Evolutionary conservation across 1,139 yeast genomes (phyloP).

Genomic region (Arxiozyma slooffiae): DNA sequence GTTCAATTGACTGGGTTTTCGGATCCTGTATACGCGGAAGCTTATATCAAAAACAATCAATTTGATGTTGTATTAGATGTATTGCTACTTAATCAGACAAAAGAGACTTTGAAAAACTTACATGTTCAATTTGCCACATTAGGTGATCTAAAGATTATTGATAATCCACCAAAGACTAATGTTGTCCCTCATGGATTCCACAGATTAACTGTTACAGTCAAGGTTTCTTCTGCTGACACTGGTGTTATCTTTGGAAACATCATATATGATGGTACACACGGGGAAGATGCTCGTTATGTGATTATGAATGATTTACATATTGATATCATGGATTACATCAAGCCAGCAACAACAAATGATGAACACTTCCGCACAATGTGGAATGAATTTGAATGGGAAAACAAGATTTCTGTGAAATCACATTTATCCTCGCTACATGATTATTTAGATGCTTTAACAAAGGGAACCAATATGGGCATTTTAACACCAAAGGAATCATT

Average conservation of each 20-base stretch:
- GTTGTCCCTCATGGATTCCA: constrained; percentile 96
- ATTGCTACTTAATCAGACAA: constrained; percentile 87
- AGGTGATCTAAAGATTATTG: constrained; percentile 92
- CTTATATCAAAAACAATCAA: constrained; percentile 88
- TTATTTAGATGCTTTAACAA: constrained; percentile 67
- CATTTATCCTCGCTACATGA: constrained; percentile 56
- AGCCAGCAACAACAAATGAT: constrained; percentile 86
- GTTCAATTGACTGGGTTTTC: constrained; percentile 94
- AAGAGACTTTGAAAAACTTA: constrained; percentile 78
- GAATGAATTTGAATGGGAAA: constrained; percentile 99
- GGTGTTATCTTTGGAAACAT: constrained; percentile 96
- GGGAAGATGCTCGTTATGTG: constrained; percentile 81
- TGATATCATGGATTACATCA: constrained; percentile 94
- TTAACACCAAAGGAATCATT: constrained; percentile 78
- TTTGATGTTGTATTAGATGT: constrained; percentile 94
- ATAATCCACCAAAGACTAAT: constrained; percentile 85
- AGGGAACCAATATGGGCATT: constrained; percentile 88
- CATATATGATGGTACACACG: constrained; percentile 91
- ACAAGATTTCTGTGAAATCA: constrained; percentile 84
- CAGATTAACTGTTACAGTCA: constrained; percentile 77
- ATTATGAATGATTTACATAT: constrained; percentile 91
- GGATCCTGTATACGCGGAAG: constrained; percentile 97
- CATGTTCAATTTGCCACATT: constrained; percentile 93
- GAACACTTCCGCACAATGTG: constrained; percentile 93
- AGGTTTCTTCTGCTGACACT: constrained; percentile 95